Evolutionary conservation across 169 alveolate genomes (phyloP).

Genomic region (Eimeria maxima): DNA sequence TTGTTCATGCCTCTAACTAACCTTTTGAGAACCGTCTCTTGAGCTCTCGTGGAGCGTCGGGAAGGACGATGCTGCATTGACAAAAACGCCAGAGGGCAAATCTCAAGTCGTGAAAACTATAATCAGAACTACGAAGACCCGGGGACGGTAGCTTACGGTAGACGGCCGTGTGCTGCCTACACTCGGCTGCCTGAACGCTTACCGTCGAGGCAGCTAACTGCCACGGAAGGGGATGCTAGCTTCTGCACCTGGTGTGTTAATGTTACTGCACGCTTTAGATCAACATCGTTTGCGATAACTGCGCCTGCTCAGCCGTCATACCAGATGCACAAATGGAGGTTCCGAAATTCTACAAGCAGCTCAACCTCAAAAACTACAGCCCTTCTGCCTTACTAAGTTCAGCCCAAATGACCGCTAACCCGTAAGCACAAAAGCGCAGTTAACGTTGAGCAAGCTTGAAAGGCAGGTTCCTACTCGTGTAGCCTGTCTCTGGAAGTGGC

Average conservation of each 20-base stretch:
- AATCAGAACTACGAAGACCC: neutral
- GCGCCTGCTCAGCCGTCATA: conserved; percentile 63
- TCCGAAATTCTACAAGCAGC: neutral
- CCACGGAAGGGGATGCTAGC: conserved; percentile 92
- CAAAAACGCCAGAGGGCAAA: neutral
- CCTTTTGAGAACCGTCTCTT: conserved; percentile 41
- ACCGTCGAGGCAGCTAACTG: conserved; percentile 94
- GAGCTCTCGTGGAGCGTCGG: conserved; percentile 44
- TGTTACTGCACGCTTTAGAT: conserved; percentile 94
- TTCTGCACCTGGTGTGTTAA: conserved; percentile 94
- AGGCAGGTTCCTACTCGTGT: neutral
- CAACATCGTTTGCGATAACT: conserved; percentile 97
- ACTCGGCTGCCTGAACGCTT: neutral
- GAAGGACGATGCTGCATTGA: conserved; percentile 48
- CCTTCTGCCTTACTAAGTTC: neutral
- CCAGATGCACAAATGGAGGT: neutral
- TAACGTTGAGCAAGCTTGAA: neutral
- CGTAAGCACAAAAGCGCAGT: neutral
- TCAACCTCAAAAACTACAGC: neutral
- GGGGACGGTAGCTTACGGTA: neutral
- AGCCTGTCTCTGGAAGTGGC: neutral
- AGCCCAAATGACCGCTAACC: neutral
- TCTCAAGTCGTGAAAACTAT: neutral
- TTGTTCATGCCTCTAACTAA: conserved; percentile 7
- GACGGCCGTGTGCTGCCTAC: neutral